phyloP scores from a whole-genome alignment of 768 basidiomycete species.

The Serendipita sp. region DNA sequence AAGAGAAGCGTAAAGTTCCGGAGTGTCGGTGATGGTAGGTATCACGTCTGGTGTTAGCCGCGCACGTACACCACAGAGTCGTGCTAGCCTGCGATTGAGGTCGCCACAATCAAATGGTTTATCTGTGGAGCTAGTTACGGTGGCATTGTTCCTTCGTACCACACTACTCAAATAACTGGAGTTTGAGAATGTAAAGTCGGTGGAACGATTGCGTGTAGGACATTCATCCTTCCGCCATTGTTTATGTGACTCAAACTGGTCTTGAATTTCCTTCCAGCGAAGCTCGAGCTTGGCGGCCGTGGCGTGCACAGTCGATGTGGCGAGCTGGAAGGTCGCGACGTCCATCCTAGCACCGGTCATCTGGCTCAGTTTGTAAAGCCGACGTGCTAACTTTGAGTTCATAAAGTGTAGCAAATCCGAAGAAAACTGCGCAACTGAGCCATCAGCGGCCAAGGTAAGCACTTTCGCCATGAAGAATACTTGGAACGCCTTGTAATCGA shows the following conservation, averaged over 20 bases:
- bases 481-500: constrained; percentile 34
- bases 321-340: neutral
- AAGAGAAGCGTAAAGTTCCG: neutral
- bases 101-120: neutral
- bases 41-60: neutral
- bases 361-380: constrained; percentile 11
- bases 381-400: constrained; percentile 17
- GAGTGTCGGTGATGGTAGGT: neutral
- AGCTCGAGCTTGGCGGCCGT: constrained; percentile 17
- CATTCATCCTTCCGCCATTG: constrained; percentile 12
- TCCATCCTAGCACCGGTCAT: constrained; percentile 11
- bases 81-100: neutral
- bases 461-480: constrained; percentile 24
- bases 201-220: neutral
- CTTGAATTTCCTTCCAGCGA: constrained; percentile 23
- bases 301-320: constrained; percentile 2
- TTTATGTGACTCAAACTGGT: constrained; percentile 15
- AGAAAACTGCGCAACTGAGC: constrained; percentile 6
- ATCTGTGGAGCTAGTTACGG: neutral
- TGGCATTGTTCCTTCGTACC: neutral
- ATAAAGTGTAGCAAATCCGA: constrained; percentile 19
- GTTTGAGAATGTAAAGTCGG: neutral
- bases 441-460: constrained; percentile 13
- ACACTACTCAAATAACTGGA: neutral
- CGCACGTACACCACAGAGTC: neutral